Conservation (phyloP, 345 rosid genomes). For the Erodium maritimum region DNA sequence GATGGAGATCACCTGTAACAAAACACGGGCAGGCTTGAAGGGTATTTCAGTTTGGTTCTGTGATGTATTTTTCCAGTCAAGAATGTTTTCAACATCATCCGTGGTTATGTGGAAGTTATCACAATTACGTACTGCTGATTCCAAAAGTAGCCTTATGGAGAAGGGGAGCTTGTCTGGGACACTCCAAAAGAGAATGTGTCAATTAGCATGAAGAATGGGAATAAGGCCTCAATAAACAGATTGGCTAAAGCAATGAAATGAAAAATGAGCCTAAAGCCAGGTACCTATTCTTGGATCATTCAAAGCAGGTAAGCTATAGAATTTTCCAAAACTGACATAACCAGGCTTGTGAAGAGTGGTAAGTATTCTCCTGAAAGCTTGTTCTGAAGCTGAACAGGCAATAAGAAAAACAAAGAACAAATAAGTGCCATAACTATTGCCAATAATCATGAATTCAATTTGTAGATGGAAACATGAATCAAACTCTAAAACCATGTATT, state of each 20-base stretch:
- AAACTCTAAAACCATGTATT: no score
- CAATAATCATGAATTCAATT: no score
- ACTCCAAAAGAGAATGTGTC: not conserved
- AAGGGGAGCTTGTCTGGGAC: slow-evolving; percentile 48
- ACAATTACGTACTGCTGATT: slow-evolving; percentile 83
- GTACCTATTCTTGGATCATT: slow-evolving; percentile 73
- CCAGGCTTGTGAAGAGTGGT: slow-evolving; percentile 67
- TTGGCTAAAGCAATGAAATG: no score
- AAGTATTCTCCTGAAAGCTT: slow-evolving; percentile 51
- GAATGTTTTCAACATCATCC: slow-evolving; percentile 72
- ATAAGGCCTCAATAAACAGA: no score
- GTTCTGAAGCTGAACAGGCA: slow-evolving; percentile 43
- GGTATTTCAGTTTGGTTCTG: slow-evolving; percentile 63
- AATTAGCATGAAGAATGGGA: no score
- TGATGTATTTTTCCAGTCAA: slow-evolving; percentile 70
- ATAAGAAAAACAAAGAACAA: not conserved
- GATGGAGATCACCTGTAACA: slow-evolving; percentile 41
- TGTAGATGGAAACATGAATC: no score
- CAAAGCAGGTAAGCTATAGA: slow-evolving; percentile 54
- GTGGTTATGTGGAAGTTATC: slow-evolving; percentile 69
- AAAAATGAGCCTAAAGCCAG: not conserved
- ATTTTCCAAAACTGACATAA: slow-evolving; percentile 74
- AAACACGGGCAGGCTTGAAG: slow-evolving; percentile 84
- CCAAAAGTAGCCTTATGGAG: slow-evolving; percentile 63
- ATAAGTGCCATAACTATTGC: no score